Base-by-base conservation (phyloP, 2,329 filamentous ascomycete species). In the Aspergillus tanneri region DNA sequence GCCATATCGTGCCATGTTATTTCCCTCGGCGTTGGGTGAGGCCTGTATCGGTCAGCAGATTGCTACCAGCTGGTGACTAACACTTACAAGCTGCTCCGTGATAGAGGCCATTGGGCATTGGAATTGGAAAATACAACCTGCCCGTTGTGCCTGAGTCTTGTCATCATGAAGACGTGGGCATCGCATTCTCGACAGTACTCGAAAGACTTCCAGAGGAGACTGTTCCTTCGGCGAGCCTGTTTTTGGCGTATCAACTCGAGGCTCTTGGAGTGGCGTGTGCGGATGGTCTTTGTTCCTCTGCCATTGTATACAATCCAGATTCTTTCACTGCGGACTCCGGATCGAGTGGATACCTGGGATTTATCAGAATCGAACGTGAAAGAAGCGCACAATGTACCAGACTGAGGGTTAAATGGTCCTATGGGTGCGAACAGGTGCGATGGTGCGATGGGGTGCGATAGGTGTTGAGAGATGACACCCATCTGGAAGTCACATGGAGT, bases 121-220 rank as follows among this genome's bases (percentile, higher is more conserved):
- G 41, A 43, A 35, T 43, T 27, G 18, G 35, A 43, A 19, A 36
- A 12, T 14, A 37, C 30, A 23, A 27, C 22, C 22, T 37, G 12
- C 14, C 42, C 14, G 30, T n/a, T 44, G 32, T 44, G 30, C 10
- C 14, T 44, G 4, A 44, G 23, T 34, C 22, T 8, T 19, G 36
- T 36, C 19, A 9, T 37, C 7, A 44, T 35, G 10, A 18, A 37
- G 12, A 44, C 23, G 21, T 44, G 21, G 4, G 32, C 22, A 21
- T 44, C 42, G 18, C 42, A 37, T 32, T 36, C 0, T n/a, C n/a
- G 30, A 32, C 14, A 44, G 8, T 44, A 44, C 21, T 44, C 30
- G 8, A 19, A 44, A 11, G 22, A 30, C 14, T 44, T 44, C 7
- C 19, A 32, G n/a, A 44, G 23, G 18, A 44, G 18, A 21, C 16